phyloP scores from a whole-genome alignment of 345 rosid species.

The Acer campestre region DNA sequence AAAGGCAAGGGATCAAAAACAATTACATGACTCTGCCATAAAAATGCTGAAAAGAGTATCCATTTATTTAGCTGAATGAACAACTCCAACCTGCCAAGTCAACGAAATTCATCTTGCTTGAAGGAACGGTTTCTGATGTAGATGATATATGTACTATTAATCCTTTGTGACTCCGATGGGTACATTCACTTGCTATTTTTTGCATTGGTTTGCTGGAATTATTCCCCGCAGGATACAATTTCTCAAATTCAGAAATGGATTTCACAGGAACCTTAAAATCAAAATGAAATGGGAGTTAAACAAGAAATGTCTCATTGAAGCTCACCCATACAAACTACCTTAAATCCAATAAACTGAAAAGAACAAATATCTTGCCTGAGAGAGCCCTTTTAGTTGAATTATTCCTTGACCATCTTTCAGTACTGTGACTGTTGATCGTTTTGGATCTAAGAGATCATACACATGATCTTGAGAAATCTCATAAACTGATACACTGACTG shows the following conservation, averaged over 20 bases:
- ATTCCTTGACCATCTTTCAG: slow-evolving; percentile 56
- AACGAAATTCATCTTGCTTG: slow-evolving; percentile 71
- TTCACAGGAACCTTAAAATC: slow-evolving; percentile 54
- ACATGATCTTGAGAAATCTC: slow-evolving; percentile 59
- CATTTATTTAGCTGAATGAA: neutral
- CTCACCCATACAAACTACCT: slow-evolving; percentile 1
- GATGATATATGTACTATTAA: slow-evolving; percentile 51
- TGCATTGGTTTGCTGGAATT: slow-evolving; percentile 30
- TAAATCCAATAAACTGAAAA: neutral
- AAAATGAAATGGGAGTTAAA: slow-evolving; percentile 17
- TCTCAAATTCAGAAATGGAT: slow-evolving; percentile 53
- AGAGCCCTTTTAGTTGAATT: slow-evolving; percentile 74
- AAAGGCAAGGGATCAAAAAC: neutral
- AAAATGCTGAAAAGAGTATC: neutral
- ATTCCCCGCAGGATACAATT: slow-evolving; percentile 35
- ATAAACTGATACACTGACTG: slow-evolving; percentile 44
- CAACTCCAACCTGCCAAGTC: slow-evolving; percentile 64
- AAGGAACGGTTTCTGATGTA: slow-evolving; percentile 15
- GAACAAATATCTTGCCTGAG: slow-evolving; percentile 51
- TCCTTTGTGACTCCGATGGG: slow-evolving; percentile 53
- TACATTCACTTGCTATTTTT: slow-evolving; percentile 36
- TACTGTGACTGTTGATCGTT: slow-evolving; percentile 42
- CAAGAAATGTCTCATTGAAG: neutral
- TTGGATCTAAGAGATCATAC: slow-evolving; percentile 52
- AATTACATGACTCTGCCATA: neutral